Conservation (phyloP, 1,284 basidiomycete genomes). For the Melampsora americana region DNA sequence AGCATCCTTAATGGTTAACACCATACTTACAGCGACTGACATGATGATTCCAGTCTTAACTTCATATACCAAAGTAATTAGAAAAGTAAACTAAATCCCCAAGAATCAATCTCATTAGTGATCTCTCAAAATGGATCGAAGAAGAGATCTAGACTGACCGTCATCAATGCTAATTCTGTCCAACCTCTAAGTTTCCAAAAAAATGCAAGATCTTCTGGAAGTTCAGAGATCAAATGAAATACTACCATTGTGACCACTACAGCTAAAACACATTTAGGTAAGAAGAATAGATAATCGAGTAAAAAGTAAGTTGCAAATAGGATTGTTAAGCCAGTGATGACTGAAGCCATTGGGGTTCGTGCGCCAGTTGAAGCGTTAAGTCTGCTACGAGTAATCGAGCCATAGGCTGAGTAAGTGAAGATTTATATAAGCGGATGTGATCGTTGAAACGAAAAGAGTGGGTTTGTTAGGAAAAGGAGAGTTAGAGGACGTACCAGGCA, state of each 20-base stretch:
- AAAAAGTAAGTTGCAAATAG: constrained; percentile 82
- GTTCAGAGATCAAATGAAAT: constrained; percentile 75
- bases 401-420: constrained; percentile 25
- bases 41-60: constrained; percentile 38
- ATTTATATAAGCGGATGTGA: background rate
- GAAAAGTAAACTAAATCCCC: constrained; percentile 24
- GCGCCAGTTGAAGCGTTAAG: constrained; percentile 83
- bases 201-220: constrained; percentile 77
- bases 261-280: constrained; percentile 77
- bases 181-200: constrained; percentile 52
- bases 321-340: constrained; percentile 71
- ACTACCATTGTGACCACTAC: constrained; percentile 79
- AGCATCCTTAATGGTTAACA: constrained; percentile 39
- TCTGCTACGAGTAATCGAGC: constrained; percentile 62
- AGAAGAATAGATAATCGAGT: constrained; percentile 69
- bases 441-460: constrained; percentile 4
- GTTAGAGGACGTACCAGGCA: constrained; percentile 17
- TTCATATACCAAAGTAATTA: constrained; percentile 42
- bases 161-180: constrained; percentile 52
- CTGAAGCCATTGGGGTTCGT: constrained; percentile 78
- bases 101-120: background rate
- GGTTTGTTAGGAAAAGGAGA: background rate
- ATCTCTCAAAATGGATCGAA: background rate
- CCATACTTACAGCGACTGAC: constrained; percentile 31
- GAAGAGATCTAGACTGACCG: constrained; percentile 59